A percentile compares a stretch with the other conserved stretches of the same genome.
phyloP scores from a whole-genome alignment of 2,329 filamentous ascomycete genomes.

The Elsinoe arachidis region DNA sequence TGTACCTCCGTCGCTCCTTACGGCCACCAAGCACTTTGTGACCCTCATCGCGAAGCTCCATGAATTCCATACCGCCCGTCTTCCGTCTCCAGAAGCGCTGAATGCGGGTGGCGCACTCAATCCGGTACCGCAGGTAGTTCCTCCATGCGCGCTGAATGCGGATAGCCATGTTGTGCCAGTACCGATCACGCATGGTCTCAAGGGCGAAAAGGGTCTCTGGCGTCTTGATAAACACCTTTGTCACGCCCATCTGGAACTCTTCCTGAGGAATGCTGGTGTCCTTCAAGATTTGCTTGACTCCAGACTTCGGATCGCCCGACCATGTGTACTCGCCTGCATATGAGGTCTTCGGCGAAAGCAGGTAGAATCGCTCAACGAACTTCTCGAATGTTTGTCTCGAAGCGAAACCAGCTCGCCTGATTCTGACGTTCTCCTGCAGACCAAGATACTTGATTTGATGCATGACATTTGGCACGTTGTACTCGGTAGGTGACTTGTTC shows the following conservation, averaged over 20 bases:
- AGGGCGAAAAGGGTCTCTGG: slow-evolving; percentile 94
- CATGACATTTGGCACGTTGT: slow-evolving; percentile 82
- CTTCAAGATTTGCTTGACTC: slow-evolving; percentile 85
- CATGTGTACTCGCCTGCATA: slow-evolving; percentile 97
- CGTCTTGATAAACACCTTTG: slow-evolving; percentile 96
- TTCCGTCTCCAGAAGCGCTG: slow-evolving; percentile 94
- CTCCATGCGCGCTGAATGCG: slow-evolving; percentile 96
- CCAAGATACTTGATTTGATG: slow-evolving; percentile 99
- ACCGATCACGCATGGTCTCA: slow-evolving; percentile 94
- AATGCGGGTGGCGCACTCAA: slow-evolving; percentile 86
- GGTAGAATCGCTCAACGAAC: slow-evolving; percentile 94
- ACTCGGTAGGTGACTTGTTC: slow-evolving; percentile 92
- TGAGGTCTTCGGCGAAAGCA: slow-evolving; percentile 85
- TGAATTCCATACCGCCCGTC: slow-evolving; percentile 78
- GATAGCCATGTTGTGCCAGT: slow-evolving; percentile 99
- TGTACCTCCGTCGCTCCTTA: slow-evolving; percentile 87
- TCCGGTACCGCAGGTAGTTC: slow-evolving; percentile 86
- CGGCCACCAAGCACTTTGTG: slow-evolving; percentile 71
- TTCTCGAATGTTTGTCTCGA: slow-evolving; percentile 97
- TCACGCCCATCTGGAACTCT: slow-evolving; percentile 94
- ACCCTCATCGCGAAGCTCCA: slow-evolving; percentile 80
- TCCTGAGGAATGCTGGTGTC: slow-evolving; percentile 92
- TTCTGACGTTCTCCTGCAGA: slow-evolving; percentile 98
- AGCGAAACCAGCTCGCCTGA: slow-evolving; percentile 90
- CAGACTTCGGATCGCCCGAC: slow-evolving; percentile 78